A percentile compares a stretch with the other conserved stretches of the same genome.
phyloP scores from a whole-genome alignment of 352 stramenopile species.

The Phytophthora pseudosyringae region DNA sequence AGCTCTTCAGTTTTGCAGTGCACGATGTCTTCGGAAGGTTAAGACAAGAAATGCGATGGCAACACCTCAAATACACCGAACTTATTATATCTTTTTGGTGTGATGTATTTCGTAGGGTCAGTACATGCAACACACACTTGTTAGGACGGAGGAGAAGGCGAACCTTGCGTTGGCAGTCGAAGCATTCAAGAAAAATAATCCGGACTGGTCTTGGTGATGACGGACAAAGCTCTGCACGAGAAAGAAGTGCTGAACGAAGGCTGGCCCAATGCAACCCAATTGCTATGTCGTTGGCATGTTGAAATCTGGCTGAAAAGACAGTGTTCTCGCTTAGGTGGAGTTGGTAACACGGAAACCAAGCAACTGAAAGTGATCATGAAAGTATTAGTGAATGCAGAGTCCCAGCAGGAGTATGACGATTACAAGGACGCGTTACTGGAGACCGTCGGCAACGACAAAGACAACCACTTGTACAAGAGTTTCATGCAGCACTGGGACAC shows the following conservation, averaged over 20 bases:
- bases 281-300: conserved; percentile 11
- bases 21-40: conserved; percentile 9
- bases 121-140: conserved; percentile 12
- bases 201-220: conserved; percentile 7
- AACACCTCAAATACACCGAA: conserved; percentile 1
- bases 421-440: not conserved
- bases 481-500: conserved; percentile 20
- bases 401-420: conserved; percentile 2
- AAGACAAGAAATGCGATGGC: not conserved
- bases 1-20: conserved; percentile 12
- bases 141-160: conserved; percentile 7
- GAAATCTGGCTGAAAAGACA: conserved; percentile 21
- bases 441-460: not conserved
- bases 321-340: conserved; percentile 1
- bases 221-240: conserved; percentile 17
- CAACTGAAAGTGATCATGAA: conserved; percentile 3
- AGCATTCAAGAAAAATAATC: conserved; percentile 19
- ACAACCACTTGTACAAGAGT: conserved; percentile 3
- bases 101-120: conserved; percentile 3
- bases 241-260: conserved; percentile 11
- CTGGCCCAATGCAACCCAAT: conserved; percentile 6
- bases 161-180: conserved; percentile 6
- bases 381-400: conserved; percentile 2
- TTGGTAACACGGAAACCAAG: conserved; percentile 2
- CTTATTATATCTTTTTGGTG: not conserved